Conservation (phyloP, 169 alveolate species). For the Plasmodium vivax region DNA sequence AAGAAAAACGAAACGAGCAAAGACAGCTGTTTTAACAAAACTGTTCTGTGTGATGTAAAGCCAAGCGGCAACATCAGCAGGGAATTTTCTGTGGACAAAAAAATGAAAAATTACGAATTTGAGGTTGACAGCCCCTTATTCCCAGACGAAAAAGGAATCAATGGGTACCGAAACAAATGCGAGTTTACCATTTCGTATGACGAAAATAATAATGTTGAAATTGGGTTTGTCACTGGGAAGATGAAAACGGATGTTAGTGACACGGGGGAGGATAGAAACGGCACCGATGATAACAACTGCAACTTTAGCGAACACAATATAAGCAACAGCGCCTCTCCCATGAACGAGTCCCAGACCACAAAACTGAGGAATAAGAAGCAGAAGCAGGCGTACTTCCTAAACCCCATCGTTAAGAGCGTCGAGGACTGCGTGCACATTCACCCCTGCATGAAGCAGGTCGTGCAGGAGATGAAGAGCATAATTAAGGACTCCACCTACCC, state of each 20-base stretch:
- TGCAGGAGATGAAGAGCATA: conserved; percentile 49
- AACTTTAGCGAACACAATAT: conserved; percentile 73
- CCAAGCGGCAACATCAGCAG: not conserved
- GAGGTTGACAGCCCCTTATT: conserved; percentile 48
- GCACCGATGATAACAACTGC: conserved; percentile 47
- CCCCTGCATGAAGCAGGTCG: conserved; percentile 68
- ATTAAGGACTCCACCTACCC: conserved; percentile 69
- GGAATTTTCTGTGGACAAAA: conserved; percentile 33
- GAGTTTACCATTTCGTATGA: conserved; percentile 73
- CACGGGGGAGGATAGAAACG: not conserved
- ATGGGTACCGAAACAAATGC: conserved; percentile 67
- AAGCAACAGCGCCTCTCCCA: conserved; percentile 65
- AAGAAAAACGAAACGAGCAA: conserved; percentile 28
- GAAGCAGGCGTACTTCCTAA: conserved; percentile 47
- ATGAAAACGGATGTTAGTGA: conserved; percentile 39
- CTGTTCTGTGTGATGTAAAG: conserved; percentile 15
- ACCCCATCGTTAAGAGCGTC: conserved; percentile 63
- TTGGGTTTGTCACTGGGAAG: conserved; percentile 73
- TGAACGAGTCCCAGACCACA: conserved; percentile 56
- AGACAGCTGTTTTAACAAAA: conserved; percentile 36
- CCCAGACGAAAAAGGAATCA: conserved; percentile 27
- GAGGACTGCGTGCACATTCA: conserved; percentile 71
- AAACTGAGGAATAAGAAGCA: conserved; percentile 63
- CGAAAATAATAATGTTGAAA: conserved; percentile 69
- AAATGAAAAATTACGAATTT: conserved; percentile 38